Evolutionary conservation across 129 eudicot species (phyloP), one percentile per base, ranked within the genome.

Genomic region (Centaurea solstitialis): DNA sequence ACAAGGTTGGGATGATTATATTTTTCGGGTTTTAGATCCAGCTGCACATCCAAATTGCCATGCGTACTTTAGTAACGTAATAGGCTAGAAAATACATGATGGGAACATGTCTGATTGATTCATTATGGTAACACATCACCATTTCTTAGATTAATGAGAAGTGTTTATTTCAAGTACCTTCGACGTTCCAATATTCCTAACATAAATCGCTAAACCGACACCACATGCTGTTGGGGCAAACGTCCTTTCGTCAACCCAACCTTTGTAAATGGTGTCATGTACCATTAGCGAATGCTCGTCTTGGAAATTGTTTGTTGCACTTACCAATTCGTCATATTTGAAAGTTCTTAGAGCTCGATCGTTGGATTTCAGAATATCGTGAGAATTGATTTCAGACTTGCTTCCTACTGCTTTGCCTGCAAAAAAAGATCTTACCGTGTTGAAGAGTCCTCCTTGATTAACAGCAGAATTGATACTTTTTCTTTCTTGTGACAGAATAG

Each of bases 231-330:
- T 50, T 30, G 86, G 86, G 43, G 77, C 88, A 59, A 64, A 77
- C 20, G 81, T 86, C 77, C 23, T 40, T 76, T 50, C 77, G 73
- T 77, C 74, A 6, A 86, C 86, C 86, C 83, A 86, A 21, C 81
- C 83, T 67, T 73, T 78, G 80, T 72, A 73, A 38, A 77, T 67
- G 23, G 9, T 37, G 50, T 68, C 77, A 47, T 0, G 23, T 74
- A 35, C 18, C 66, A 33, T 10, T 41, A 18, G 23, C 8, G 41
- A 65, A 35, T 45, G 40, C 61, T 37, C 13, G 37, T 61, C 5
- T 5, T 35, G 57, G 74, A 66, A 85, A 72, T 76, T 50, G 28
- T 64, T 66, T 40, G 87, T 79, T 69, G 88, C 88, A 12, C 15
- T 76, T 41, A 9, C 8, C 76, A 85, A 4, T 61, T 85, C 82